Conservation (phyloP, 1,284 basidiomycete genomes). For the Exsudoporus floridanus region DNA sequence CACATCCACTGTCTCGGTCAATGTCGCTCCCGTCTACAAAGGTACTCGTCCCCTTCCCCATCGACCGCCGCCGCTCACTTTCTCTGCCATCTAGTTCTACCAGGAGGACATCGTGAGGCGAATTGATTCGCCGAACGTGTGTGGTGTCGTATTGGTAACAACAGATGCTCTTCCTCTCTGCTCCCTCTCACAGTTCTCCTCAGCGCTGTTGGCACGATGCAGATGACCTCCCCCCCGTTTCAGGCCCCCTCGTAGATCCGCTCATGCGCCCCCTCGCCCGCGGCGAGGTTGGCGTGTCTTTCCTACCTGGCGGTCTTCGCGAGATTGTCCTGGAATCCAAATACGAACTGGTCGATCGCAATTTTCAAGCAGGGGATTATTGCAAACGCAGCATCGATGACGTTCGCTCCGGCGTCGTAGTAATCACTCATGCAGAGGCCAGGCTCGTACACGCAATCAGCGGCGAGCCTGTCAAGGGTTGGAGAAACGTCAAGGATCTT, state of each 20-base stretch:
- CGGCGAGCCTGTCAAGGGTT: conserved; percentile 57
- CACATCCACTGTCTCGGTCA: conserved; percentile 10
- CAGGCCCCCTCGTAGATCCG: conserved; percentile 54
- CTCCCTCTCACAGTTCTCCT: conserved; percentile 4
- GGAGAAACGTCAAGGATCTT: conserved; percentile 65
- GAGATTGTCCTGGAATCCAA: conserved; percentile 73
- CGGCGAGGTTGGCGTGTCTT: conserved; percentile 83
- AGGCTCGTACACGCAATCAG: conserved; percentile 77
- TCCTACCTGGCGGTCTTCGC: conserved; percentile 56
- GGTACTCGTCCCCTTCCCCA: conserved; percentile 6
- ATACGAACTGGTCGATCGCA: conserved; percentile 76
- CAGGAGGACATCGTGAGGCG: conserved; percentile 72
- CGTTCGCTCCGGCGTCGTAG: conserved; percentile 76
- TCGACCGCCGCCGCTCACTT: not conserved
- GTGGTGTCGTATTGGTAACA: conserved; percentile 32
- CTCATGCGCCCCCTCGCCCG: conserved; percentile 73
- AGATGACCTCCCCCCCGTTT: conserved; percentile 55
- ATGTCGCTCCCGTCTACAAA: conserved; percentile 32
- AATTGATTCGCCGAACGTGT: conserved; percentile 40
- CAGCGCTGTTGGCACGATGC: conserved; percentile 83
- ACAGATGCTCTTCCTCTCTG: not conserved
- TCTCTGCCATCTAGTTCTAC: conserved; percentile 53
- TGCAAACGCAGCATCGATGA: conserved; percentile 80
- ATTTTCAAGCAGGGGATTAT: conserved; percentile 78
- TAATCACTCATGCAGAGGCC: conserved; percentile 59